phyloP scores from a whole-genome alignment of 768 basidiomycete species.

The Suillus alpinus region DNA sequence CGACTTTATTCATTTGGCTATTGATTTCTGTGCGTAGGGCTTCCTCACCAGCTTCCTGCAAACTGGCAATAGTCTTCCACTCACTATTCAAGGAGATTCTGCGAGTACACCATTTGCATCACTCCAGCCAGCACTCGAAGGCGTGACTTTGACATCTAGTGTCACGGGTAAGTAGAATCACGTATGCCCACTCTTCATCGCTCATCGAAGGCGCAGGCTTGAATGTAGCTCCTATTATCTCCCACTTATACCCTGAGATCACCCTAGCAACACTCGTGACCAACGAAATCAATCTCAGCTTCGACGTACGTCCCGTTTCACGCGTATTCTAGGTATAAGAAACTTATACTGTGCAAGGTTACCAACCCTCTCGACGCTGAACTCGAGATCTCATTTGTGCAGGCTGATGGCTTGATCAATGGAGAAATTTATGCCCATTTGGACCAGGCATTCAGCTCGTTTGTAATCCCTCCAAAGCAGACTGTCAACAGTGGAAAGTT shows the following conservation, averaged over 20 bases:
- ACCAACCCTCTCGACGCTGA: slow-evolving; percentile 58
- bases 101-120: slow-evolving; percentile 62
- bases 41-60: slow-evolving; percentile 64
- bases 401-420: slow-evolving; percentile 51
- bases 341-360: slow-evolving; percentile 28
- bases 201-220: slow-evolving; percentile 28
- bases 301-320: slow-evolving; percentile 43
- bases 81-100: slow-evolving; percentile 59
- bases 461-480: slow-evolving; percentile 54
- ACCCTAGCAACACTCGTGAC: slow-evolving; percentile 45
- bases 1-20: not conserved
- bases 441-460: slow-evolving; percentile 49
- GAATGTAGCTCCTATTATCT: slow-evolving; percentile 55
- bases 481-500: slow-evolving; percentile 63
- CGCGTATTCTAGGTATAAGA: not conserved
- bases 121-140: slow-evolving; percentile 51
- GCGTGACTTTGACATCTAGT: slow-evolving; percentile 47
- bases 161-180: slow-evolving; percentile 40
- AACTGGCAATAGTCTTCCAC: slow-evolving; percentile 41
- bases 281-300: slow-evolving; percentile 52
- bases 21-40: slow-evolving; percentile 26
- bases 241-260: slow-evolving; percentile 53
- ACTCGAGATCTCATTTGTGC: slow-evolving; percentile 54
- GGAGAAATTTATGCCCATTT: slow-evolving; percentile 59
- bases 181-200: not conserved